Percentiles rank a stretch among this genome's conserved stretches.
phyloP scores from a whole-genome alignment of 192 early-diverging fungal species.

The Backusella sp. region DNA sequence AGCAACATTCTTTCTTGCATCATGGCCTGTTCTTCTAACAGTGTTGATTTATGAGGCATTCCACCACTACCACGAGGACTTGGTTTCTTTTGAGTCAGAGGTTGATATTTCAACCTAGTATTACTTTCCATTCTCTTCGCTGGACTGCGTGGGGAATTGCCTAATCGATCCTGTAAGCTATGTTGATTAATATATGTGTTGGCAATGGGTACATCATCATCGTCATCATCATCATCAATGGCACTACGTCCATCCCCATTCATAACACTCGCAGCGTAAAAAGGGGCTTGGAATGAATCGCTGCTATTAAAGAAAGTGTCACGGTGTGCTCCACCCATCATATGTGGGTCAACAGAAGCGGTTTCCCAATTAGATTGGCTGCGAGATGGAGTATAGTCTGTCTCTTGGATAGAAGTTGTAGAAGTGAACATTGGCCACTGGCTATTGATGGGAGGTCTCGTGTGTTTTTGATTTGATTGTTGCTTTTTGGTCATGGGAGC shows the following conservation, averaged over 20 bases:
- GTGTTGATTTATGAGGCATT: not conserved
- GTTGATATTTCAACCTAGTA: not conserved
- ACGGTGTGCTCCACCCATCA: not conserved
- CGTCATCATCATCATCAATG: not conserved
- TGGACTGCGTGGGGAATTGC: not conserved
- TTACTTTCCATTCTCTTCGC: not conserved
- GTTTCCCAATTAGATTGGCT: not conserved
- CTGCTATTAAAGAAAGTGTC: not conserved
- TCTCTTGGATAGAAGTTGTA: not conserved
- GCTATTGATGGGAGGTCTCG: not conserved
- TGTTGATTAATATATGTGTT: not conserved
- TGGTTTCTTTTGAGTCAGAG: not conserved
- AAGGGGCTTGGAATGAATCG: not conserved
- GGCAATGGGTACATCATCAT: conserved; percentile 14
- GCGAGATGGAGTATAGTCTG: not conserved
- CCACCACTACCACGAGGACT: not conserved
- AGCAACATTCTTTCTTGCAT: not conserved
- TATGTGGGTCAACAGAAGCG: not conserved
- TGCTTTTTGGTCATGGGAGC: not conserved
- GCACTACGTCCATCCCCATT: not conserved
- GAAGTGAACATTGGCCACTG: conserved; percentile 6
- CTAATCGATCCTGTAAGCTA: not conserved
- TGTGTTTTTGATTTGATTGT: not conserved
- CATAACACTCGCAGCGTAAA: not conserved
- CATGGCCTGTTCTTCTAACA: not conserved